phyloP scores from a whole-genome alignment of 805 yeast genomes.

The Candida suzukii region DNA sequence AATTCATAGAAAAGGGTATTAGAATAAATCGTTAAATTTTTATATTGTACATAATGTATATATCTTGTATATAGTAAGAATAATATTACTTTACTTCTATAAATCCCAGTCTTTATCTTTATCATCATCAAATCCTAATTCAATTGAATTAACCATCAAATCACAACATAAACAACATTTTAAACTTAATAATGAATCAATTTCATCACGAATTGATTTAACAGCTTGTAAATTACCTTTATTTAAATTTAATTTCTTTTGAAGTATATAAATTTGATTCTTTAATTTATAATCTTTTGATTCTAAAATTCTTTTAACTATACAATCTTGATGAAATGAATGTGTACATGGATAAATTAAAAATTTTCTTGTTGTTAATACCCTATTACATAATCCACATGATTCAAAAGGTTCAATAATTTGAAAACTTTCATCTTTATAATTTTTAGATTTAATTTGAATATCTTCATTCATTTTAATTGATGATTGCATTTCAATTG shows the following conservation, averaged over 20 bases:
- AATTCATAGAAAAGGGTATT: conserved; percentile 1
- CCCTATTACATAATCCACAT: conserved; percentile 63
- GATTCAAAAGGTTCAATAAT: conserved; percentile 79
- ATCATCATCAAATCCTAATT: conserved; percentile 44
- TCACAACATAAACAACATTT: conserved; percentile 79
- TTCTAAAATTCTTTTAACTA: conserved; percentile 51
- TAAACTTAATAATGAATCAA: conserved; percentile 52
- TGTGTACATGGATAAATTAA: conserved; percentile 86
- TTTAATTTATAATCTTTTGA: conserved; percentile 64
- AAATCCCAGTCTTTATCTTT: conserved; percentile 41
- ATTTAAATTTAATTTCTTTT: conserved; percentile 32
- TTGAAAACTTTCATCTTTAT: conserved; percentile 46
- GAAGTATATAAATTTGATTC: conserved; percentile 51
- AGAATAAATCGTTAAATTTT: neutral
- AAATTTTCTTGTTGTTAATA: conserved; percentile 67
- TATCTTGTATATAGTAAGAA: neutral
- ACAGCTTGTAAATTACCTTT: conserved; percentile 22
- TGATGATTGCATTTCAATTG: conserved; percentile 72
- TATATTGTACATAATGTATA: too few species aligned
- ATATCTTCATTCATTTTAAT: conserved; percentile 52
- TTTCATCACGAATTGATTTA: conserved; percentile 32
- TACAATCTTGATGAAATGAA: conserved; percentile 82
- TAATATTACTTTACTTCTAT: neutral
- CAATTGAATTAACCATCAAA: conserved; percentile 60
- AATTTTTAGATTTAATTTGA: conserved; percentile 46